Conservation (phyloP, 129 eudicot species). For the Pseudognaphalium luteoalbum region DNA sequence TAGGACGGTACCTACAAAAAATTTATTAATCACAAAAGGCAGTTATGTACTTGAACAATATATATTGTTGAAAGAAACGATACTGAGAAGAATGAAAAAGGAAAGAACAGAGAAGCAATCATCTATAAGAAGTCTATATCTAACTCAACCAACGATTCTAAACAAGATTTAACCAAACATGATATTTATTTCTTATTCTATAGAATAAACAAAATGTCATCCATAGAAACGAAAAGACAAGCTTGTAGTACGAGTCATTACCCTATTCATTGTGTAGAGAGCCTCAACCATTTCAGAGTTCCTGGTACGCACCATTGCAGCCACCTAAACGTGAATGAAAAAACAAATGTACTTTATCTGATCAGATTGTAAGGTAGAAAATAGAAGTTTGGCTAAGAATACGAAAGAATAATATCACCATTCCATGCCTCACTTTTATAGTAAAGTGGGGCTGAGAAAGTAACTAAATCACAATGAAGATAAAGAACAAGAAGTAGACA, state of each 20-base stretch:
- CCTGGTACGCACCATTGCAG: slow-evolving; percentile 48
- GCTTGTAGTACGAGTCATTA: slow-evolving; percentile 29
- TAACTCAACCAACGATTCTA: neutral
- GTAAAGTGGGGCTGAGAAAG: neutral
- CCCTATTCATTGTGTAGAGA: slow-evolving; percentile 71
- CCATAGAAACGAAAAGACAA: slow-evolving; percentile 4
- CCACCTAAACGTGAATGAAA: slow-evolving; percentile 47
- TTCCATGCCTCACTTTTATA: neutral
- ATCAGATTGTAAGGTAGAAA: slow-evolving; percentile 2
- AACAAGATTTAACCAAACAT: slow-evolving; percentile 9
- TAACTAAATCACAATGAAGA: neutral
- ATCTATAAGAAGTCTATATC: neutral
- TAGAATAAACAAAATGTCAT: neutral
- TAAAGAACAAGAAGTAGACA: neutral
- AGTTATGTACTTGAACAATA: neutral
- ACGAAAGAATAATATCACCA: neutral
- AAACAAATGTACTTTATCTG: slow-evolving; percentile 19
- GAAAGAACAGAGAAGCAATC: slow-evolving; percentile 11
- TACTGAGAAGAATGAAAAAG: neutral
- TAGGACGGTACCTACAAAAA: no score
- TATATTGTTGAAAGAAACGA: neutral
- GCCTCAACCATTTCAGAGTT: slow-evolving; percentile 70
- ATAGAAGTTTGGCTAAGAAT: slow-evolving; percentile 2
- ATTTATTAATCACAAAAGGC: neutral
- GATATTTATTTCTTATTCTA: neutral